Base-by-base conservation (phyloP, 163 green algal genomes). In the Coccomyxa subellipsoidea region DNA sequence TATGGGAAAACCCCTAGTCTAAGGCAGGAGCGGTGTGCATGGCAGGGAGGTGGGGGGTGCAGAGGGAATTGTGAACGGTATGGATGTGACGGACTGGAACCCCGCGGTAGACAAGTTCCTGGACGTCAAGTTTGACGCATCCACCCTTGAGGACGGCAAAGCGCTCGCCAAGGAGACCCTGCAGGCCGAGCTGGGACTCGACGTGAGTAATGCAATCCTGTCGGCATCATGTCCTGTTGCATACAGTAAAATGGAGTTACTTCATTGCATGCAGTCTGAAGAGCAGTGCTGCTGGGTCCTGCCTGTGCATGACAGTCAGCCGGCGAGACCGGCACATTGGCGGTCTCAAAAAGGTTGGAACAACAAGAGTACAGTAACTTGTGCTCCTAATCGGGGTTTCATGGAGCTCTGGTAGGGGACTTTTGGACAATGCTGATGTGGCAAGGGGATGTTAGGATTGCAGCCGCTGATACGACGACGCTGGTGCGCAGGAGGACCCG, bases 51-150 rank as follows among this genome's bases (percentile, higher is more conserved):
- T 76, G 40, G 87, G 91, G 23, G 94, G 94, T 31, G 91, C 96
- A 27, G 91, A 96, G 84, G 96, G 96, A 80, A 98, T 99, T 80
- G 93, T 98, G 25, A 99, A 99, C 87, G 96, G 95, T 78, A 98
- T 98, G 94, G 95, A 98, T 84, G 83, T 91, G 8, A 89, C 87
- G 31, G 93, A 97, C 87, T 98, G 92, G 93, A 93, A 94, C 87
- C 95, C 95, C 66, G 82, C 84, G 35, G 92, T 90, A 34, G 95
- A 98, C 91, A 99, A 98, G 91, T 98, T 92, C 90, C 87, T 99
- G 40, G 89, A 95, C 72, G 85, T 97, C 66, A 95, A 94, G 73
- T 99, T 97, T 86, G 94, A 98, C 89, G 90, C 90, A n/a, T 83
- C 85, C 21, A 94, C 78, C 29, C 84, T 93, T 15, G 85, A 89